These are phyloP conservation scores for Pseudogymnoascus sp. DNA, from an alignment of 2,329 filamentous ascomycete genomes.

Conservation along the genomic window DNA sequence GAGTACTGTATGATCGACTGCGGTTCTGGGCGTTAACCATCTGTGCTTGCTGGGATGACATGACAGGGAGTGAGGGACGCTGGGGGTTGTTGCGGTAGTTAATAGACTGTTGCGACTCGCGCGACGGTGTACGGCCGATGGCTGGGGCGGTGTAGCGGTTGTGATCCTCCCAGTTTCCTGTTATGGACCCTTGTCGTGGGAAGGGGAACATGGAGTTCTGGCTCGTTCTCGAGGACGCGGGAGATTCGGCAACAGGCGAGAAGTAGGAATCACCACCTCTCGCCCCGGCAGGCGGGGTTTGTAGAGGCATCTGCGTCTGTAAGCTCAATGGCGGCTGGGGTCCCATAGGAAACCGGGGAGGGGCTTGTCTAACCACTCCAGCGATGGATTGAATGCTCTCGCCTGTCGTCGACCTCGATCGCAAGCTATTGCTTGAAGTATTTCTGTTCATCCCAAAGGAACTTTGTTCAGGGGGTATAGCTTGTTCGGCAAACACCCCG, in stretches of 20 bases:
- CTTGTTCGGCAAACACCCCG: slow-evolving; percentile 28
- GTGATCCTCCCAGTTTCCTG: slow-evolving; percentile 63
- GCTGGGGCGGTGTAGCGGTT: slow-evolving; percentile 83
- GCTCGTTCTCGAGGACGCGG: slow-evolving; percentile 68
- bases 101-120: slow-evolving; percentile 60
- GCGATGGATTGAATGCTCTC: slow-evolving; percentile 58
- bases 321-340: slow-evolving; percentile 59
- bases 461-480: slow-evolving; percentile 32
- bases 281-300: slow-evolving; percentile 32
- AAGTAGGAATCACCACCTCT: slow-evolving; percentile 70
- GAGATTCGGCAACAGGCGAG: slow-evolving; percentile 76
- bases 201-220: slow-evolving; percentile 75
- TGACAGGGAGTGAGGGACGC: slow-evolving; percentile 72
- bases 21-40: slow-evolving; percentile 51
- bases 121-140: slow-evolving; percentile 71
- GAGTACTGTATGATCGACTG: slow-evolving; percentile 87
- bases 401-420: slow-evolving; percentile 67
- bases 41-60: slow-evolving; percentile 50
- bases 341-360: slow-evolving; percentile 59
- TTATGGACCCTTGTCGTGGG: slow-evolving; percentile 64
- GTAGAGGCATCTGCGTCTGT: slow-evolving; percentile 45
- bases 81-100: slow-evolving; percentile 60
- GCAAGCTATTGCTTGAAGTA: slow-evolving; percentile 66
- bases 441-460: slow-evolving; percentile 56
- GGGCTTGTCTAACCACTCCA: slow-evolving; percentile 46